Evolutionary conservation across 129 eudicot genomes (phyloP), one percentile per base, ranked within the genome.

Genomic region (Tagetes patula): DNA sequence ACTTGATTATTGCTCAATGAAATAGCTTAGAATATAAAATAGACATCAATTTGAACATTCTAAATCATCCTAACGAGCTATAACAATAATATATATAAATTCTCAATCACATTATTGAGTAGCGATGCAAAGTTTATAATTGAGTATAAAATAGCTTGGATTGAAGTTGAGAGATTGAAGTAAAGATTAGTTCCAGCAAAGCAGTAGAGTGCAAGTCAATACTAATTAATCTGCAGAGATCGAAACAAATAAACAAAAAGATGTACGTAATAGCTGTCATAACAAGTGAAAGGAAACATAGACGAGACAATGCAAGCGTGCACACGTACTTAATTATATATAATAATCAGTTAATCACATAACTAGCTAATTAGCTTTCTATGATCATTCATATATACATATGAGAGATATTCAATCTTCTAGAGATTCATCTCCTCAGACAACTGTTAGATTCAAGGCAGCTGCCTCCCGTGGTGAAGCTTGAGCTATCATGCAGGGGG

Each of bases 261-360:
- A 62, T 62, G 45, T n/a, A n/a, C n/a, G n/a, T 6, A 32, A 60
- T 58, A 76, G 69, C 75, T 76, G 80, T 45, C 61, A 48, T 38
- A 43, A 36, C 4, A n/a, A 53, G 36, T 42, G 32, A 52, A 39
- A 6, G 61, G 70, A 46, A 75, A 76, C 50, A 76, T 48, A 59
- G 7, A 38, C 20, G 69, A 36, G 80, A 68, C 75, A 76, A 76
- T 52, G 61, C 69, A 76, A 68, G 75, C 80, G 69, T 76, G 80
- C 69, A 69, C 47, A 76, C 69, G n/a, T n/a, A n/a, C n/a, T 76
- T 20, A 20, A 20, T 20, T 20, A 20, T 20, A 20, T 76, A 33
- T 43, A 43, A 37, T 46, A 46, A 7, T 59, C 59, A 73, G n/a
- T n/a, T n/a, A n/a, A n/a, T n/a, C n/a, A n/a, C 14, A 61, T 45